These are phyloP conservation scores for Marasmius fiardii DNA, from an alignment of 1,284 basidiomycete species.

Conservation along the genomic window DNA sequence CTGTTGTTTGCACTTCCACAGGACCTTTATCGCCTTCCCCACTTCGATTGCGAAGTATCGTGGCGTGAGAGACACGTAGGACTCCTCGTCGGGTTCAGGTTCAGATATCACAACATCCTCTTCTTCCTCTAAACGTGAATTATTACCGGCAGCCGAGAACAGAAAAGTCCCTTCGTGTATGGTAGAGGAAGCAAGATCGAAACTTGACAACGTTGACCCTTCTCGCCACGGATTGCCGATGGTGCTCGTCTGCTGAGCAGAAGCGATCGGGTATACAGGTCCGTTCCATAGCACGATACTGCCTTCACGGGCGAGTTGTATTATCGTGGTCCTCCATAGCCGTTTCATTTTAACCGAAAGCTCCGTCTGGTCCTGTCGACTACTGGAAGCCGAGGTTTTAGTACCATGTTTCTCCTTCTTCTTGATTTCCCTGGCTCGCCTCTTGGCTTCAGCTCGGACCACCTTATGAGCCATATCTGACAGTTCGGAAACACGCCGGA, in stretches of 20 bases:
- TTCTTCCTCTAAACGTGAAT: slow-evolving; percentile 29
- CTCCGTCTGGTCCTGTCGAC: slow-evolving; percentile 2
- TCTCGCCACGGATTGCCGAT: slow-evolving; percentile 39
- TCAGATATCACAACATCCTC: slow-evolving; percentile 55
- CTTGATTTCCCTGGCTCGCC: slow-evolving; percentile 42
- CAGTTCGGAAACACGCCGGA: slow-evolving; percentile 71
- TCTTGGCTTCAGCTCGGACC: slow-evolving; percentile 52
- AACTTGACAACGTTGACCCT: slow-evolving; percentile 25
- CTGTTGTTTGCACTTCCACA: slow-evolving; percentile 22
- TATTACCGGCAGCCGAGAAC: slow-evolving; percentile 11
- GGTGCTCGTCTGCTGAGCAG: slow-evolving; percentile 12
- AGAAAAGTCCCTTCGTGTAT: slow-evolving; percentile 2
- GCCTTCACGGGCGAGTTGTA: slow-evolving; percentile 63
- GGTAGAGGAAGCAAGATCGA: slow-evolving; percentile 22
- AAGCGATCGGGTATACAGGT: slow-evolving; percentile 31
- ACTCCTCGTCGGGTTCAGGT: slow-evolving; percentile 52
- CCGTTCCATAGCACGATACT: slow-evolving; percentile 68
- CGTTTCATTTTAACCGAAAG: slow-evolving; percentile 49
- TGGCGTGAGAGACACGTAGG: slow-evolving; percentile 59
- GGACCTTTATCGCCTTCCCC: slow-evolving; percentile 37
- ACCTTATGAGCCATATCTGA: slow-evolving; percentile 57
- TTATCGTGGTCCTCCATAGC: slow-evolving; percentile 58
- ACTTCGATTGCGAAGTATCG: slow-evolving; percentile 45
- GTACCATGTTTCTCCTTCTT: slow-evolving; percentile 29
- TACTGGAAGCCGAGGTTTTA: neutral